Evolutionary conservation across 2,329 filamentous ascomycete genomes (phyloP), one percentile per base, ranked within the genome.

Genomic region (Fusarium euwallaceae): DNA sequence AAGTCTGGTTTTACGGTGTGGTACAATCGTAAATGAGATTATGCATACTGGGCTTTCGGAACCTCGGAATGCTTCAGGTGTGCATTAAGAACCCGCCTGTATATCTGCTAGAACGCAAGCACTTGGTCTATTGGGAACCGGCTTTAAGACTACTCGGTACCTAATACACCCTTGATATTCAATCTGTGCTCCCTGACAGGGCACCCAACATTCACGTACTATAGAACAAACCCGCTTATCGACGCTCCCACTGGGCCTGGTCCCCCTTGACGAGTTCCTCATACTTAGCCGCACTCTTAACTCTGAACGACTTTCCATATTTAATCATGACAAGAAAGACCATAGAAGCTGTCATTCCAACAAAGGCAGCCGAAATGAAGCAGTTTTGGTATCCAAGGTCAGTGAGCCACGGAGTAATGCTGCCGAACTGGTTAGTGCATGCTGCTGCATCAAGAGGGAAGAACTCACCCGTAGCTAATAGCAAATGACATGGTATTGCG

Each of bases 241-340:
- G n/a, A 1, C 20, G 14, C n/a, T 48, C 59, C 59, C 59, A 64
- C 12, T 64, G 32, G 7, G 51, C 61, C 24, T 27, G 72, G 14
- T 74, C 72, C 4, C 45, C 48, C 16, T 53, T 41, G 0, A 75
- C 75, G n/a, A 78, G 36, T 24, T 71, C 59, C 34, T 55, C 58
- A 20, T 76, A 78, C 16, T 70, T 70, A 2, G 36, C 8, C 2
- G 75, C 69, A 17, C 70, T 78, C 32, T 61, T 69, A 11, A 67
- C 56, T 4, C 81, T 73, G 9, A 81, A 61, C 4, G 24, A 41
- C 71, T 82, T 82, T 1, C 88, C 88, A 67, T 81, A 89, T 72
- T 82, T 86, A 12, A 89, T 83, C 74, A 89, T 84, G 2, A 84
- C 55, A 12, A 88, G 79, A 74, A 85, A 83, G 16, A 82, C 83